These are phyloP conservation scores for Prillingera fragicola DNA, from an alignment of 1,284 basidiomycete species.

Conservation along the genomic window DNA sequence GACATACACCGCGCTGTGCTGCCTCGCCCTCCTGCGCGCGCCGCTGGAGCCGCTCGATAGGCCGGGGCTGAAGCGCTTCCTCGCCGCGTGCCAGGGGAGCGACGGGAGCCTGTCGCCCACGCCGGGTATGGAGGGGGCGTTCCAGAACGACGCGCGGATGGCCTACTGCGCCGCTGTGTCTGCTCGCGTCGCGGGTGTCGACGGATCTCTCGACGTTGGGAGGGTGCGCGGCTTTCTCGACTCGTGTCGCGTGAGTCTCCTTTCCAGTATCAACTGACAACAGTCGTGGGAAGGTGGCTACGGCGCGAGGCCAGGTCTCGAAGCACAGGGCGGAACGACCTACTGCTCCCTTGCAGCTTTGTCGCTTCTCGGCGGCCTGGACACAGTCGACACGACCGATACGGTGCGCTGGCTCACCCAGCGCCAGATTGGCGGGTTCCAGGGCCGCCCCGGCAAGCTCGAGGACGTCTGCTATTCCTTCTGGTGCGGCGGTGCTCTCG, in stretches of 20 bases:
- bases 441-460: conserved; percentile 76
- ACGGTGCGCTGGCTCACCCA: conserved; percentile 69
- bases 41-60: conserved; percentile 65
- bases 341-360: conserved; percentile 83
- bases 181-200: conserved; percentile 66
- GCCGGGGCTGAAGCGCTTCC: conserved; percentile 57
- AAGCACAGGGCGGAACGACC: conserved; percentile 85
- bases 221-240: conserved; percentile 56
- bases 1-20: conserved; percentile 80
- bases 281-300: conserved; percentile 92
- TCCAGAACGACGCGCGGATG: conserved; percentile 56
- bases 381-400: background rate
- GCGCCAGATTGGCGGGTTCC: conserved; percentile 74
- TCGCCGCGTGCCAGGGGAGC: conserved; percentile 63
- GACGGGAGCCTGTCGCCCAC: conserved; percentile 82
- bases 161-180: conserved; percentile 78
- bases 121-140: conserved; percentile 43
- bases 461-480: conserved; percentile 92
- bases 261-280: background rate
- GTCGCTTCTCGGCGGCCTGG: conserved; percentile 49
- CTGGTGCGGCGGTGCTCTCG: conserved; percentile 77
- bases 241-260: conserved; percentile 51
- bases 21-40: conserved; percentile 75
- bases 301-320: conserved; percentile 70
- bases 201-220: conserved; percentile 52